Conservation (phyloP, 257 asterid species). For the Capsicum pubescens region DNA sequence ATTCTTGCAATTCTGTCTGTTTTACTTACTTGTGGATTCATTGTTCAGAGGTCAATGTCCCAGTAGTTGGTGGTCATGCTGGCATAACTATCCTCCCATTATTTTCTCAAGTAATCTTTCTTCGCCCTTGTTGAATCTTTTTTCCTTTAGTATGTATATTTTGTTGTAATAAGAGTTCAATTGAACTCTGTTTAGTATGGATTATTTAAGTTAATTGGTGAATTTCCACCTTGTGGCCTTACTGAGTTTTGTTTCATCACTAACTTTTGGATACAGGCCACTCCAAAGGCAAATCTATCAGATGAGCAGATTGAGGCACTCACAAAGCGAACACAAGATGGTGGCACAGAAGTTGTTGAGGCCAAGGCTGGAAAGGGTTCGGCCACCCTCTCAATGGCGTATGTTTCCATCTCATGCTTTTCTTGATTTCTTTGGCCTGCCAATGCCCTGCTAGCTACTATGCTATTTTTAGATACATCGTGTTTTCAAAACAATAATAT, state of each 20-base stretch:
- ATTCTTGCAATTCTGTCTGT: conserved; percentile 19
- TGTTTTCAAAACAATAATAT: not conserved
- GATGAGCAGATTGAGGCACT: conserved; percentile 75
- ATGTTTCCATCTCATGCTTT: conserved; percentile 38
- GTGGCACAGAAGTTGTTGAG: conserved; percentile 97
- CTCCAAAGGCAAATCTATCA: conserved; percentile 76
- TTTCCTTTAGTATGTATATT: not conserved
- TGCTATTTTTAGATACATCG: not conserved
- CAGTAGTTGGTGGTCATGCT: conserved; percentile 96
- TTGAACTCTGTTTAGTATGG: not conserved
- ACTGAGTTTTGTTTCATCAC: conserved; percentile 18
- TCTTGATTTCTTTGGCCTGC: too few species aligned
- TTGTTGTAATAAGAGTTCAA: not conserved
- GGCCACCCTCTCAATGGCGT: conserved; percentile 99
- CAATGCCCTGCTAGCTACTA: not conserved
- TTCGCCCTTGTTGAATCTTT: not conserved
- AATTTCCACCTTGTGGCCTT: not conserved
- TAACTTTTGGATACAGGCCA: conserved; percentile 51
- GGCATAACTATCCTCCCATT: conserved; percentile 94
- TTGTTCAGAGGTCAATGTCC: conserved; percentile 75
- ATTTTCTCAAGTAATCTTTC: conserved; percentile 72
- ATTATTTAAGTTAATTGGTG: not conserved
- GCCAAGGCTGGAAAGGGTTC: conserved; percentile 99
- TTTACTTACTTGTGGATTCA: conserved; percentile 14
- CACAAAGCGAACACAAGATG: conserved; percentile 93